Base-by-base conservation (phyloP, 352 stramenopile genomes). In the Pythium apleroticum region DNA sequence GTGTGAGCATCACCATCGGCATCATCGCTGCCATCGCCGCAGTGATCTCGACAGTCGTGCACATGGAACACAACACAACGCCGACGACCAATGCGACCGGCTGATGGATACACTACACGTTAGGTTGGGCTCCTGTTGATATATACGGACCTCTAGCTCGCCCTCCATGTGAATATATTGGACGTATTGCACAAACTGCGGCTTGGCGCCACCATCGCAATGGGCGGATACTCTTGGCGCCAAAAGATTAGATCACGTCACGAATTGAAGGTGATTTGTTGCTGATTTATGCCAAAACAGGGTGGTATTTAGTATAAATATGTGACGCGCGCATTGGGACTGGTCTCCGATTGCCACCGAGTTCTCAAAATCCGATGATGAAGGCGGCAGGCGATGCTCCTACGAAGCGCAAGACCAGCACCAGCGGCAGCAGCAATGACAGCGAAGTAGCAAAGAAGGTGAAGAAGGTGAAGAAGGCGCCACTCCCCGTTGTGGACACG, bases 1-100 rank as follows among this genome's bases (percentile, higher is more conserved):
- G 52, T n/a, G 15, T 74, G 19, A 79, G 73, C 20, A 76, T 81
- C 31, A 61, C 27, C 20, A 64, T 77, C 19, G 78, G 78, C 1
- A 20, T 79, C 12, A 53, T 73, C 27, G 68, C 66, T 14, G 57
- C 77, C 3, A 43, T 77, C 19, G 77, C 73, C 20, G 77, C 68
- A 24, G 66, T 69, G 10, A 56, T 82, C 28, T 54, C 74, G 20
- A 76, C 65, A 46, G 58, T 59, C n/a, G 55, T 72, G 4, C 53
- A 74, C 22, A 27, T 53, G 31, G 52, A 37, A 7, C 30, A 61
- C 52, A 27, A 55, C 43, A 19, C 25, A 15, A 20, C 43, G 4
- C n/a, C 57, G 15, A 49, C n/a, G 8, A 37, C 37, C 14, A 22
- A 57, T 19, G 30, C 52, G 25, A 57, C 60, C 3, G 55, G 15